A percentile compares a stretch with the other conserved stretches of the same genome.
Conservation (phyloP, 306 rosid species). For the Malus orientalis region DNA sequence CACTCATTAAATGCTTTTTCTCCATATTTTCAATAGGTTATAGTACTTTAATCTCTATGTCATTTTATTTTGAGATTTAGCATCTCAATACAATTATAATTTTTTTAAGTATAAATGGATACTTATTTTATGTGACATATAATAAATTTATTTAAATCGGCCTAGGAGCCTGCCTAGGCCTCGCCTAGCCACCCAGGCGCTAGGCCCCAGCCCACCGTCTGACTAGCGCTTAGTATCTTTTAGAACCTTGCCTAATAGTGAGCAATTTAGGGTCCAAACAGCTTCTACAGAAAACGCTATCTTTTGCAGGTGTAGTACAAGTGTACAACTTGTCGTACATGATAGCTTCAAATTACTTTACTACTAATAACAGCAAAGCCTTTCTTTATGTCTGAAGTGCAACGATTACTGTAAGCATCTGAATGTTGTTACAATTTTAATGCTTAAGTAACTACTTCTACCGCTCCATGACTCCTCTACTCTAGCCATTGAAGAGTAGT, state of each 20-base stretch:
- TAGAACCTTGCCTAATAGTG: too few relatives aligned
- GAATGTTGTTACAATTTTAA: not conserved
- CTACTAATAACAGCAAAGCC: not conserved
- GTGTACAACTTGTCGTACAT: not conserved
- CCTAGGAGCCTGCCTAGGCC: too few relatives aligned
- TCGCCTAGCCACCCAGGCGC: too few relatives aligned
- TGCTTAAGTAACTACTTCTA: not conserved
- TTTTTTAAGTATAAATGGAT: too few relatives aligned
- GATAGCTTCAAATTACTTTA: not conserved
- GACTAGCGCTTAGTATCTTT: rapidly evolving
- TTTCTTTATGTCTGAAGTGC: not conserved
- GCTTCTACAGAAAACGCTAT: not conserved
- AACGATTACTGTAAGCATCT: not conserved
- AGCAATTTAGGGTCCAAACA: not conserved
- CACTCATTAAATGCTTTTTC: too few relatives aligned
- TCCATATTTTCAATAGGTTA: too few relatives aligned
- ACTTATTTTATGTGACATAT: too few relatives aligned
- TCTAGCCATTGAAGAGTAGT: not conserved
- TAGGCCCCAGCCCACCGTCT: too few relatives aligned
- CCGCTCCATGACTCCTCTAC: not conserved
- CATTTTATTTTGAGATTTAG: too few relatives aligned
- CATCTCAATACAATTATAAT: too few relatives aligned
- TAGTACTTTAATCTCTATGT: too few relatives aligned
- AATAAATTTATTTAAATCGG: too few relatives aligned
- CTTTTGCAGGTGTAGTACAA: not conserved